phyloP scores from a whole-genome alignment of 768 basidiomycete species.

The Gymnopilus junonius region DNA sequence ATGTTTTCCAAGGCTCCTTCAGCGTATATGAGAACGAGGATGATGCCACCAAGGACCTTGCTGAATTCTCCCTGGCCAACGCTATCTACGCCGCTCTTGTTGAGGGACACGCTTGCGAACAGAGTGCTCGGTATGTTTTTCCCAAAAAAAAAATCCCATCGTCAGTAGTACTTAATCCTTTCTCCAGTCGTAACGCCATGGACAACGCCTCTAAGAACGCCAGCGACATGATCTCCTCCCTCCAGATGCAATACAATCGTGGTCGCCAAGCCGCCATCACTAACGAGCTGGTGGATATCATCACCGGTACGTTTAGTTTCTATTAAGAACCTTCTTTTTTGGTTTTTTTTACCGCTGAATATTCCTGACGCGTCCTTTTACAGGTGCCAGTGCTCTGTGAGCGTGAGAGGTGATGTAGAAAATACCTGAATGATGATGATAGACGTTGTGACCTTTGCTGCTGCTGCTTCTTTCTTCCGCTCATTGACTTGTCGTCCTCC shows the following conservation, averaged over 20 bases:
- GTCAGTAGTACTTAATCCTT: conserved; percentile 52
- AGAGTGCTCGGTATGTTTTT: conserved; percentile 74
- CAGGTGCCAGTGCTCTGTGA: conserved; percentile 52
- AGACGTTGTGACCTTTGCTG: conserved; percentile 11
- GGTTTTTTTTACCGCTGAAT: too few species aligned
- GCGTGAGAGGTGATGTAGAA: conserved; percentile 5
- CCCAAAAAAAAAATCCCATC: neutral
- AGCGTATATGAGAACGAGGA: conserved; percentile 98
- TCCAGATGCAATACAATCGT: conserved; percentile 97
- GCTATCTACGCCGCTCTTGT: conserved; percentile 93
- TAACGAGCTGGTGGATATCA: conserved; percentile 92
- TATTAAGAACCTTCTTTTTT: neutral
- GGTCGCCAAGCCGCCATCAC: conserved; percentile 98
- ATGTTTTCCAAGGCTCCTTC: conserved; percentile 71
- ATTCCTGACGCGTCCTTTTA: neutral
- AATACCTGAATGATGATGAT: conserved; percentile 7
- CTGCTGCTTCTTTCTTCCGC: conserved; percentile 8
- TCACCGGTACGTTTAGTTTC: conserved; percentile 65
- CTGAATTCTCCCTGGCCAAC: conserved; percentile 96
- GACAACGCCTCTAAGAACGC: conserved; percentile 99
- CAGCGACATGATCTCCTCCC: conserved; percentile 82
- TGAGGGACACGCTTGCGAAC: conserved; percentile 95
- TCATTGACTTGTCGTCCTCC: neutral
- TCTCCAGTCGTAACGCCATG: conserved; percentile 91
- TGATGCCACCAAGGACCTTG: conserved; percentile 89